These are phyloP conservation scores for Petasospora fabianii DNA, from an alignment of 1,139 yeast species.

Conservation along the genomic window DNA sequence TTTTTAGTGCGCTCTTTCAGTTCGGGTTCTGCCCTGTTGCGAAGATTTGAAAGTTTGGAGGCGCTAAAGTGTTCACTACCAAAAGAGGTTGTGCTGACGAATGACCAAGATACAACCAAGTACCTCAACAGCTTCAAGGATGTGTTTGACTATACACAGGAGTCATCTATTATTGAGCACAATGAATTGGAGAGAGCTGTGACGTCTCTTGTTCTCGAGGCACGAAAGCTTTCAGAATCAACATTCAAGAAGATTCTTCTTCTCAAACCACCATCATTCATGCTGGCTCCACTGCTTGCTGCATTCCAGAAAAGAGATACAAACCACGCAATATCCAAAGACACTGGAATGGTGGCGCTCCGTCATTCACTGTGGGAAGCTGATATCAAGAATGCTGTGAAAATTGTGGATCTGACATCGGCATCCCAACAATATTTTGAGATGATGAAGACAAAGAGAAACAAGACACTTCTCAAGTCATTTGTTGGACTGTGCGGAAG, in stretches of 20 bases:
- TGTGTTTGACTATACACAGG: constrained; percentile 9
- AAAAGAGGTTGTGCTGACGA: too few species aligned
- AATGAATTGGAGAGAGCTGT: constrained; percentile 6
- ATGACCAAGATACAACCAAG: neutral
- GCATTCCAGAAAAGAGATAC: constrained; percentile 39
- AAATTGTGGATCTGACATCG: constrained; percentile 57
- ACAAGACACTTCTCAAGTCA: constrained; percentile 30
- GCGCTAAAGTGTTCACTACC: constrained; percentile 1
- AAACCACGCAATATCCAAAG: constrained; percentile 35
- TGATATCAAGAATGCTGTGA: constrained; percentile 54
- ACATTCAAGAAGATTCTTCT: constrained; percentile 14
- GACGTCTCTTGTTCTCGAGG: constrained; percentile 9
- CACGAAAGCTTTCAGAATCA: constrained; percentile 13
- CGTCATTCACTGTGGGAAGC: constrained; percentile 31
- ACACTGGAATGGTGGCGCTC: constrained; percentile 58
- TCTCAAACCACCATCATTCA: constrained; percentile 13
- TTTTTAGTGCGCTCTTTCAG: too few species aligned
- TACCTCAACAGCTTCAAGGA: constrained; percentile 6
- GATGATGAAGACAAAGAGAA: constrained; percentile 28
- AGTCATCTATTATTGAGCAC: constrained; percentile 8
- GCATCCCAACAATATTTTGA: constrained; percentile 51
- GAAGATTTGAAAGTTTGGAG: constrained; percentile 4
- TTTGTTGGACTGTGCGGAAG: constrained; percentile 34
- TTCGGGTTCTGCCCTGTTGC: too few species aligned
- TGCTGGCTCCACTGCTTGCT: constrained; percentile 27